Evolutionary conservation across 345 rosid genomes (phyloP).

Genomic region (Excoecaria cochinchinensis): DNA sequence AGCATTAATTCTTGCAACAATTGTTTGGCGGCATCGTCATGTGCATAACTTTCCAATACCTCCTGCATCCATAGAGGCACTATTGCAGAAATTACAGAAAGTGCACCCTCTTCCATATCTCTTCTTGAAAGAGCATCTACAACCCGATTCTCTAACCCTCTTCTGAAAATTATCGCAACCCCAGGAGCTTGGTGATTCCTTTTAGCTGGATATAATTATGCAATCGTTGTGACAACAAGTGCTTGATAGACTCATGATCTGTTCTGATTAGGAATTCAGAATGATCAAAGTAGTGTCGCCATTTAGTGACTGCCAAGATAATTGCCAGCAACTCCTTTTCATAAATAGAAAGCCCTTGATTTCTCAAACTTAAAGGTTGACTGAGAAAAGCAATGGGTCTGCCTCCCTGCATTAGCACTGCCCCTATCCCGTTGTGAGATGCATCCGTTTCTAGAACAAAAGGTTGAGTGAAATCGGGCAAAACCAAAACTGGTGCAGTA

Average conservation of each 20-base stretch:
- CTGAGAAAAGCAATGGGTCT: too few relatives aligned
- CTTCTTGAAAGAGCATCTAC: background rate
- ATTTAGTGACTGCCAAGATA: too few relatives aligned
- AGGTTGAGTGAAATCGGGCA: background rate
- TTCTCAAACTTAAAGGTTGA: background rate
- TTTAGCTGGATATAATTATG: background rate
- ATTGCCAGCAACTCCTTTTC: background rate
- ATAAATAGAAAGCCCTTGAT: background rate
- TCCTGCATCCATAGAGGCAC: too few relatives aligned
- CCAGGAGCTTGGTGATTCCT: background rate
- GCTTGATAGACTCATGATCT: background rate
- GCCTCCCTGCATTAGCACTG: background rate
- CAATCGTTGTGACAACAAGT: background rate
- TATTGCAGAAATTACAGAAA: too few relatives aligned
- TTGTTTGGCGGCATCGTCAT: too few relatives aligned
- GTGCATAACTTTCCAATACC: too few relatives aligned
- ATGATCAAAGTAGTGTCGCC: background rate
- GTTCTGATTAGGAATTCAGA: background rate
- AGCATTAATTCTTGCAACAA: too few relatives aligned
- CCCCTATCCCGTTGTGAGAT: background rate
- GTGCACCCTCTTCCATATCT: background rate
- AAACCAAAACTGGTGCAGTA: background rate
- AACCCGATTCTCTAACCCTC: background rate
- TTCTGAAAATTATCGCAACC: background rate
- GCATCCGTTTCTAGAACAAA: background rate